Base-by-base conservation (phyloP, 441 rosid genomes). In the Monsonia emarginata region DNA sequence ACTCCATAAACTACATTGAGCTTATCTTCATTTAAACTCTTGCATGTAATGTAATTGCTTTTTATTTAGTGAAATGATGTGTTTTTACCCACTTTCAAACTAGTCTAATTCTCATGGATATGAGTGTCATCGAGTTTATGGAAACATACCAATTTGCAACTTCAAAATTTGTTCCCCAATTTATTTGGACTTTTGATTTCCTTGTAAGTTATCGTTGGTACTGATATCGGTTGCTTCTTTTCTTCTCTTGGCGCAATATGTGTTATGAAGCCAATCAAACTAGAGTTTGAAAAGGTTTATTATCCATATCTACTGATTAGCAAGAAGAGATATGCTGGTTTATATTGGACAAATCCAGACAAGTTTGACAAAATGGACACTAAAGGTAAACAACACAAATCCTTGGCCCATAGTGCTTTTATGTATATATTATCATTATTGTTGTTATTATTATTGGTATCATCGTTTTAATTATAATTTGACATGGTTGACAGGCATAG, bases 251-350 rank as follows among this genome's bases (percentile, higher is more conserved):
- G 5, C 40, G 28, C 31, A 69, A 10, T 75, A 68, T 76, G 70
- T 65, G 32, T 78, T 65, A 11, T 77, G 68, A 80, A 94, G 99
- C 99, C 97, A 70, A 94, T 94, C 82, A 91, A 89, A 81, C 84
- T 91, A 68, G 99, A 94, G 84, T 94, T 94, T 63, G 99, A 94
- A 85, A 94, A 94, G 85, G 96, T 94, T 48, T 94, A 94, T 72
- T 91, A 78, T 75, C 99, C 97, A 48, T 94, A 88, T 77, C 81
- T 94, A 54, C 80, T 94, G 83, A 94, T 94, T 68, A 91, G 91
- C 84, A 94, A 94, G 86, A 94, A 94, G 85, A 86, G 96, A 77
- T 94, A 94, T 83, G 97, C 99, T 78, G 99, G 99, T 79, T 84
- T 94, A 75, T 81, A 74, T 61, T 94, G 97, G 97, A 91, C 99